Base-by-base conservation (phyloP, 2,329 filamentous ascomycete genomes). In the Penicillium sp. region DNA sequence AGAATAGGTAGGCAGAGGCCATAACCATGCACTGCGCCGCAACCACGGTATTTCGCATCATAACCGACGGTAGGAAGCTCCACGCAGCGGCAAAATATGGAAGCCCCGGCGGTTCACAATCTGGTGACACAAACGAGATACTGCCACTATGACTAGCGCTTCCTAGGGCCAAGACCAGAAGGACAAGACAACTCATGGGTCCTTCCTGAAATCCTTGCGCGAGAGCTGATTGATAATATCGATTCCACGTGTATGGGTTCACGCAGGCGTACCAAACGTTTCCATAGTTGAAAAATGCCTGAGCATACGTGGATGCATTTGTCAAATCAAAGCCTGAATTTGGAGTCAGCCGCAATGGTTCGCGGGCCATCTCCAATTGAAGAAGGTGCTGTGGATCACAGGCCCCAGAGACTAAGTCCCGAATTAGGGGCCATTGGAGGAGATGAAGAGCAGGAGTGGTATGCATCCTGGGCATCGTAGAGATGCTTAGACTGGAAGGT, bases 261-360 rank as follows among this genome's bases (percentile, higher is more conserved):
- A 94, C 89, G 66, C 89, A 91, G 10, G 90, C 90, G 68, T 93
- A 93, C 88, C 90, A 93, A 3, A 92, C 82, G 63, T 93, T 93
- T 59, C 92, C 90, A 42, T 88, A 82, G 57, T 89, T 86, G 68
- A 93, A 94, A 73, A 91, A 93, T 1, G 90, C 87, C 68, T 89
- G 86, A 41, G 91, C 88, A 71, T 92, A 93, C 4, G 86, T 82
- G 47, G 86, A 83, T 1, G 87, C 89, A 70, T 91, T 91, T 44
- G 87, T 88, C 43, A 93, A 76, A 71, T 92, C 89, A 58, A 92
- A 82, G 13, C 86, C 86, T 47, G 88, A 78, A 17, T 84, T 84
- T 1, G 77, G 72, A 53, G 74, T 76, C 54, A 84, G 72, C 62
- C 86, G 83, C 12, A 93, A 79, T n/a, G 90, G 88, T 66, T 90